phyloP scores from a whole-genome alignment of 306 rosid genomes.

The Gastrolobium bilobum region DNA sequence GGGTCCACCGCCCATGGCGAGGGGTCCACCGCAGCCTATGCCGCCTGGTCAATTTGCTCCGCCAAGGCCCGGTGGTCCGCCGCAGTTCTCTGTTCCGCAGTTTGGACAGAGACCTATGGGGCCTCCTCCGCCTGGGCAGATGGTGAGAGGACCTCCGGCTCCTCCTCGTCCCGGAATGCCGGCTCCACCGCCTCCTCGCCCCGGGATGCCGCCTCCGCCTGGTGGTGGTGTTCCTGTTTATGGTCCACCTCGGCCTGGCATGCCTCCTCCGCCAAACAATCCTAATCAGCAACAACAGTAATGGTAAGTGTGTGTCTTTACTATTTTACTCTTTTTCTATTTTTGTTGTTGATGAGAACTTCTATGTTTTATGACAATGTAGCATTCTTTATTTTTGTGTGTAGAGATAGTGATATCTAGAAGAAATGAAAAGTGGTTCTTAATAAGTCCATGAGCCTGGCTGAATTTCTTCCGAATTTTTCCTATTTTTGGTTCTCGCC shows the following conservation, averaged over 20 bases:
- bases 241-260: constrained; percentile 90
- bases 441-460: neutral
- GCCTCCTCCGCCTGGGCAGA: constrained; percentile 95
- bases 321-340: neutral
- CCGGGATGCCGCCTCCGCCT: constrained; percentile 98
- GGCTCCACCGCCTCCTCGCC: constrained; percentile 77
- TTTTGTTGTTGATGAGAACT: neutral
- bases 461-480: too few relatives aligned
- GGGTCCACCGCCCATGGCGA: constrained; percentile 66
- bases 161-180: constrained; percentile 90
- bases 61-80: constrained; percentile 79
- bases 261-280: constrained; percentile 88
- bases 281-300: constrained; percentile 84
- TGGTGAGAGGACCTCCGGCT: constrained; percentile 93
- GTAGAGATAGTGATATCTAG: neutral
- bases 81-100: constrained; percentile 69
- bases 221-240: constrained; percentile 78
- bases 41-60: constrained; percentile 74
- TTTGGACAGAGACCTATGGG: constrained; percentile 98
- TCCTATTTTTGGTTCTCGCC: too few relatives aligned
- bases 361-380: neutral
- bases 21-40: constrained; percentile 75
- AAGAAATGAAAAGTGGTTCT: neutral
- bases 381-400: neutral
- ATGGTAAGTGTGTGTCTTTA: constrained; percentile 45